A percentile compares a stretch with the other conserved stretches of the same genome.
phyloP scores from a whole-genome alignment of 2,329 filamentous ascomycete species.

The Sordariomycetes sp. region DNA sequence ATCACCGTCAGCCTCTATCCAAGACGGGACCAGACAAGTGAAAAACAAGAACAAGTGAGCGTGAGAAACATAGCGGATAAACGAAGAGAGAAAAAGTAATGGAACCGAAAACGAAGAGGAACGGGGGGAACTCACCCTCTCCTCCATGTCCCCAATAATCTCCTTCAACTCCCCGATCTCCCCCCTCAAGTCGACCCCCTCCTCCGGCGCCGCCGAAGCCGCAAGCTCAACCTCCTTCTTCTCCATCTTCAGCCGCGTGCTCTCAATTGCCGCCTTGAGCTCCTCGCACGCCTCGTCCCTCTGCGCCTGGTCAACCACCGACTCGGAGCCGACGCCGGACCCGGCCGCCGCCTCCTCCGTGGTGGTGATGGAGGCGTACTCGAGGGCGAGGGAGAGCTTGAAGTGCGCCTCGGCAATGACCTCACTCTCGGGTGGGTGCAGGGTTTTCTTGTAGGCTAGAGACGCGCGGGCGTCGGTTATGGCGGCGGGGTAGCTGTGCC shows the following conservation, averaged over 20 bases:
- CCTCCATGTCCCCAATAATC: constrained; percentile 66
- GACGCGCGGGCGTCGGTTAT: constrained; percentile 70
- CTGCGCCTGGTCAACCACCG: constrained; percentile 51
- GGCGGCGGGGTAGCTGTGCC: constrained; percentile 63
- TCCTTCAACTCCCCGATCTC: constrained; percentile 64
- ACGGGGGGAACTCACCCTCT: constrained; percentile 38
- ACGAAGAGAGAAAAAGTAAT: background rate
- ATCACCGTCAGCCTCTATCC: background rate
- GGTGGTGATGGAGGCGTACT: constrained; percentile 74
- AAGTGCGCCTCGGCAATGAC: constrained; percentile 90
- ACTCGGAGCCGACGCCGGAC: constrained; percentile 29
- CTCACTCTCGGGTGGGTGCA: constrained; percentile 70
- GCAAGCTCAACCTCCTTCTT: constrained; percentile 55
- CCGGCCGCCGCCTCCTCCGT: constrained; percentile 34
- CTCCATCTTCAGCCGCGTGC: constrained; percentile 57
- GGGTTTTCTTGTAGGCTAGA: constrained; percentile 62
- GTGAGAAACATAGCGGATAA: background rate
- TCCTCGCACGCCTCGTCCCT: constrained; percentile 58
- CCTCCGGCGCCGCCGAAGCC: constrained; percentile 48
- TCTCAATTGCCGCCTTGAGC: constrained; percentile 61
- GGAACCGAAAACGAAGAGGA: background rate
- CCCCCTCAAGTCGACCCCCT: constrained; percentile 48
- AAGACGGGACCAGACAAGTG: background rate
- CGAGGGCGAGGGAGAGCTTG: constrained; percentile 87
- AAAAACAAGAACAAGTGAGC: background rate